phyloP scores from a whole-genome alignment of 1,139 yeast species.

The Blastobotrys apis region DNA sequence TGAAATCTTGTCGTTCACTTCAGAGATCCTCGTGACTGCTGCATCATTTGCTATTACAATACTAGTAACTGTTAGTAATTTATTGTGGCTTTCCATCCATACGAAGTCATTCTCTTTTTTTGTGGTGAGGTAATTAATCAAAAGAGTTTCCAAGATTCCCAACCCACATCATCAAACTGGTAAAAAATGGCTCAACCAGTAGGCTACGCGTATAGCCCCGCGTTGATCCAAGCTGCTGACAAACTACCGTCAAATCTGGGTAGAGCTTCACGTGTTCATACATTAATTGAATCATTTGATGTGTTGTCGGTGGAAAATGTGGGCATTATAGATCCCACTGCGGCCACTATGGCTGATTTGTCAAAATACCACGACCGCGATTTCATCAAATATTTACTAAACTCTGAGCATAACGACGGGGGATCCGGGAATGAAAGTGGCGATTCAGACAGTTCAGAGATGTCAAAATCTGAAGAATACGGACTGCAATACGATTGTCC shows the following conservation, averaged over 20 bases:
- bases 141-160: too few species aligned
- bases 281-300: slow-evolving; percentile 43
- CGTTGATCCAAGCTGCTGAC: slow-evolving; percentile 41
- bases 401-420: slow-evolving; percentile 22
- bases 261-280: slow-evolving; percentile 46
- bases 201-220: slow-evolving; percentile 30
- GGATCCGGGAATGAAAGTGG: slow-evolving; percentile 12
- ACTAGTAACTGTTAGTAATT: background rate
- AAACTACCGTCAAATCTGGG: slow-evolving; percentile 50
- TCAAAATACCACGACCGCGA: slow-evolving; percentile 39
- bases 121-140: background rate
- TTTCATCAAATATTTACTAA: slow-evolving; percentile 38
- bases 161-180: too few species aligned
- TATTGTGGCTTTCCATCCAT: background rate
- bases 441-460: slow-evolving; percentile 2
- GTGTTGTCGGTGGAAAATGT: slow-evolving; percentile 32
- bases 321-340: slow-evolving; percentile 16
- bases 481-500: slow-evolving; percentile 60
- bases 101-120: background rate
- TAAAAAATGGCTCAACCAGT: too few species aligned
- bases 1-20: slow-evolving; percentile 61
- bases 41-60: slow-evolving; percentile 53
- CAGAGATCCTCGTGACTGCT: slow-evolving; percentile 59
- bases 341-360: slow-evolving; percentile 32
- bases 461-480: slow-evolving; percentile 13